These are phyloP conservation scores for Aspergillus indologenus DNA, from an alignment of 495 filamentous ascomycete genomes.

Conservation along the genomic window DNA sequence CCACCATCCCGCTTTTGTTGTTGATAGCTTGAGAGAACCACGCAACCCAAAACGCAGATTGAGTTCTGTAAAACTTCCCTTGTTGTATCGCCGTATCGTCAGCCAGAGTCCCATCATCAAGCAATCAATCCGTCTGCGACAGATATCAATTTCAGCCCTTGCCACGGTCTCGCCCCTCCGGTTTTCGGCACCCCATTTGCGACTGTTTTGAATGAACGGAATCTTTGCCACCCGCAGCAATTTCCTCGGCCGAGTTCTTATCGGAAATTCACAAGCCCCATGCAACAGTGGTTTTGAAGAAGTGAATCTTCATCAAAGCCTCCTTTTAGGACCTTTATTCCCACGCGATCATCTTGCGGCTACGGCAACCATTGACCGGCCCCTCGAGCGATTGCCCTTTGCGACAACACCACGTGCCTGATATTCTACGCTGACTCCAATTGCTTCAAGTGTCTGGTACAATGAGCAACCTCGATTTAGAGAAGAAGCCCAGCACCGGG, in stretches of 20 bases:
- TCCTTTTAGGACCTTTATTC: slow-evolving; percentile 3
- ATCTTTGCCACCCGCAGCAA: slow-evolving; percentile 12
- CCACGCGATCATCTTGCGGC: slow-evolving; percentile 14
- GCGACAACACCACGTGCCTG: slow-evolving; percentile 7
- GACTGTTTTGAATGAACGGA: slow-evolving; percentile 1
- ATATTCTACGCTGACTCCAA: slow-evolving; percentile 1
- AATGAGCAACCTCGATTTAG: slow-evolving; percentile 25
- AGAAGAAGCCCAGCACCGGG: slow-evolving; percentile 24
- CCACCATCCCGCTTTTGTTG: slow-evolving; percentile 12
- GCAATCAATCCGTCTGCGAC: slow-evolving; percentile 10
- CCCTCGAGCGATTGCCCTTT: slow-evolving; percentile 15
- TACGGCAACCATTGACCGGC: slow-evolving; percentile 8
- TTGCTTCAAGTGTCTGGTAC: slow-evolving; percentile 5
- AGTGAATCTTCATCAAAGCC: background rate
- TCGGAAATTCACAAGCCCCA: slow-evolving; percentile 11
- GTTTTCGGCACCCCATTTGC: slow-evolving; percentile 12
- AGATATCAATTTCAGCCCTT: background rate
- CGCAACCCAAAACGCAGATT: slow-evolving; percentile 16
- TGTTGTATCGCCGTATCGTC: slow-evolving; percentile 18
- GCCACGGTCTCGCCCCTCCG: background rate
- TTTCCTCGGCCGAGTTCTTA: background rate
- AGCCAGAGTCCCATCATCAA: slow-evolving; percentile 8
- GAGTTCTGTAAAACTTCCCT: slow-evolving; percentile 18
- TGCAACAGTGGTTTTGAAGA: slow-evolving; percentile 15
- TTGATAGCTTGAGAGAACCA: slow-evolving; percentile 18